These are phyloP conservation scores for Microthlaspi erraticum DNA, from an alignment of 345 rosid genomes.

Conservation along the genomic window DNA sequence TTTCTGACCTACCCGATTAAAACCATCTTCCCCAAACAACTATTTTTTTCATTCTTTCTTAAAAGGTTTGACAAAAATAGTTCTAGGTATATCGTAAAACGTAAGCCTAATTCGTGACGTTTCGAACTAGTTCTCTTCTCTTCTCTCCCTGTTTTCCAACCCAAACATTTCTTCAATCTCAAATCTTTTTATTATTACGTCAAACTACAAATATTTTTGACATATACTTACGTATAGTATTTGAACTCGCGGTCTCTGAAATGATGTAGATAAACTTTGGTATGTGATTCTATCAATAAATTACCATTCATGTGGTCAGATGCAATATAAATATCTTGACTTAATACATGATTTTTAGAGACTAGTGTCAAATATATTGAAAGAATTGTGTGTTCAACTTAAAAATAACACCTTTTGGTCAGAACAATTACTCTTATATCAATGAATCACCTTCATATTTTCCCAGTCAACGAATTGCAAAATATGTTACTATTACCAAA, in stretches of 20 bases:
- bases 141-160: background rate
- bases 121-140: slow-evolving; percentile 11
- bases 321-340: background rate
- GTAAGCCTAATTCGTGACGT: slow-evolving; percentile 20
- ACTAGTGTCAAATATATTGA: background rate
- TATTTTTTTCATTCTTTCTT: background rate
- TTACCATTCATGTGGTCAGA: background rate
- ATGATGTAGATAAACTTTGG: background rate
- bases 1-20: slow-evolving; percentile 17
- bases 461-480: slow-evolving; percentile 20
- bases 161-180: background rate
- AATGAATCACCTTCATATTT: background rate
- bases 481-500: background rate
- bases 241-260: background rate
- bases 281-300: background rate
- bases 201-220: background rate
- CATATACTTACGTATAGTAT: background rate
- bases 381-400: background rate
- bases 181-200: background rate
- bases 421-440: no score
- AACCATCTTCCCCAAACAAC: slow-evolving; percentile 3
- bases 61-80: background rate
- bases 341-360: slow-evolving; percentile 1
- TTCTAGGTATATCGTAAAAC: background rate
- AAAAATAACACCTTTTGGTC: no score